These are phyloP conservation scores for Apiotrichum sp. DNA, from an alignment of 1,284 basidiomycete genomes.

Conservation along the genomic window DNA sequence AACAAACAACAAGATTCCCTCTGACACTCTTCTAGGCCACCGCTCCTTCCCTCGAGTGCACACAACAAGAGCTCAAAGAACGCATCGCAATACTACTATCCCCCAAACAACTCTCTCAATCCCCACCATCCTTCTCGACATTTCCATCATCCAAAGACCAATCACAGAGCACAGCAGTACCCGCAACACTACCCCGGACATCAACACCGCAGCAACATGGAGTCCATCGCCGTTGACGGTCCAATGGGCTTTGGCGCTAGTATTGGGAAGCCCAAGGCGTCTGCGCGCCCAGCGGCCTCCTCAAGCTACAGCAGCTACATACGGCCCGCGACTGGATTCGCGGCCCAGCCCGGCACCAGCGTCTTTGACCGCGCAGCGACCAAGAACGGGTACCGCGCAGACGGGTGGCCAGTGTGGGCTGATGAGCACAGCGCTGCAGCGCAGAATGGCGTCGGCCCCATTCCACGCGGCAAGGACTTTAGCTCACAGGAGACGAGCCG, in stretches of 20 bases:
- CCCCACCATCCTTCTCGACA: not conserved
- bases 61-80: no score
- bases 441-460: not conserved
- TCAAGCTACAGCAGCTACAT: slow-evolving; percentile 23
- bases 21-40: no score
- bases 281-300: not conserved
- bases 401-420: slow-evolving; percentile 25
- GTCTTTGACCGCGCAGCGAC: slow-evolving; percentile 10
- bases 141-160: not conserved
- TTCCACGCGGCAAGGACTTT: slow-evolving; percentile 1
- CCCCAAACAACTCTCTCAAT: not conserved
- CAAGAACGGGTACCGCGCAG: slow-evolving; percentile 8
- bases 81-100: no score
- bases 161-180: no score
- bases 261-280: slow-evolving; percentile 8
- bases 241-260: slow-evolving; percentile 7
- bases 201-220: not conserved
- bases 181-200: no score
- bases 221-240: not conserved
- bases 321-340: slow-evolving; percentile 32
- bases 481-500: not conserved
- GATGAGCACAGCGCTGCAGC: not conserved
- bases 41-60: no score
- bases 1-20: no score
- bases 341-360: not conserved